Base-by-base conservation (phyloP, 2,329 filamentous ascomycete genomes). In the Alternaria sp. region DNA sequence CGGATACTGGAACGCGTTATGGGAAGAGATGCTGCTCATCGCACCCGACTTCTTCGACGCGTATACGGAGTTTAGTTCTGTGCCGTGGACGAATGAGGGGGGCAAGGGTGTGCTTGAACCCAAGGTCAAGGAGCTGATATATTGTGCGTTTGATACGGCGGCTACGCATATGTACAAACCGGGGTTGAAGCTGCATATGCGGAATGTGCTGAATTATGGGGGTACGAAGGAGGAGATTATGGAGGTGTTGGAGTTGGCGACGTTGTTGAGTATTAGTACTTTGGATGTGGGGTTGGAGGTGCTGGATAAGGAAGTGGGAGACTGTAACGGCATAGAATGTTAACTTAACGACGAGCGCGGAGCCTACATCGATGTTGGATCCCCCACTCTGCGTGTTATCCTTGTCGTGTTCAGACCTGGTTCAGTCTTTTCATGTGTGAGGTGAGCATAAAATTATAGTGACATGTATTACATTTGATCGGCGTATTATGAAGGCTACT, bases 61-160 rank as follows among this genome's bases (percentile, higher is more conserved):
- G 1, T 85, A 85, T 68, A 69, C 82, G 21, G 81, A 84, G 37
- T 84, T 84, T 64, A 82, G 81, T 10, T 77, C 76, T 20, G 75
- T 84, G 43, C 82, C 84, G 6, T 84, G 81, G 78, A 71, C 71
- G 11, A 72, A 73, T 43, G 70, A 74, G 49, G 72, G 75, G 11
- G 71, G 72, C 4, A 60, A 57, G 21, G 78, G 81, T 2, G 78
- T 71, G 4, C 69, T 84, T 56, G 79, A 82, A 58, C 82, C 82
- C n/a, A 84, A 85, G 76, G 79, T 75, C 54, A 85, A 84, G 70
- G 83, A 85, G 66, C 68, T 85, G 20, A 77, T 85, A 7, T 84
- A 84, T 64, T 84, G 82, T 61, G 84, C 83, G 1, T 84, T 85
- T 61, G 84, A 85, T 69, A 72, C 74, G 21, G 82, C 83, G 15